Evolutionary conservation across 768 basidiomycete species (phyloP), one percentile per base, ranked within the genome.

Genomic region (Trametes cubensis): DNA sequence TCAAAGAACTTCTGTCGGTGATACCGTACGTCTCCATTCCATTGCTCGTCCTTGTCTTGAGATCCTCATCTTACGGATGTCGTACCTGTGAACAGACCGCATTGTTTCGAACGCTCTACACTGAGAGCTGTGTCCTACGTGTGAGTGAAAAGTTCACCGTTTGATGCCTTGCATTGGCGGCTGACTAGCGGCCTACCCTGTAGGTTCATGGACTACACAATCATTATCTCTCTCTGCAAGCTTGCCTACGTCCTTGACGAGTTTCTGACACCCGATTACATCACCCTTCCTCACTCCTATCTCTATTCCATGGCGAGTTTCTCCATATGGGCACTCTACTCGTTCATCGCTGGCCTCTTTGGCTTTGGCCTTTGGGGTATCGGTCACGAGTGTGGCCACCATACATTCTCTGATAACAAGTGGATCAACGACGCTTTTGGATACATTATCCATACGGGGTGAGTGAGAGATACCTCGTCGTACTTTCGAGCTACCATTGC

Each of bases 361-460:
- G 88, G 82, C 11, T 98, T 95, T n/a, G 95, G 95, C 62, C 79
- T 98, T 49, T 98, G 95, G 95, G 88, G 94, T 65, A 79, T 95
- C 62, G 95, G 88, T 42, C 94, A 96, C 71, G 94, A 97, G 76
- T 95, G 93, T 68, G 96, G 96, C 28, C 96, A 98, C 74, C 94
- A 95, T 73, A 90, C 92, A 0, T 98, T 93, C 80, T 97, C 95
- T 1, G 87, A 94, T 65, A 94, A 88, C 51, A 95, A 95, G 79
- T 72, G 79, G 26, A 82, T 97, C 75, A 98, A 98, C 81, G 91
- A 97, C 81, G 76, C 84, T 45, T 90, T 94, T 56, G 96, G 96
- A 15, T 95, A 90, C 88, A 71, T 96, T 59, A 80, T 98, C 26
- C 95, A 97, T 75, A 95, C 94, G 46, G 84, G 82, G 92, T 93